Conservation (phyloP, 352 stramenopile species). For the Thalassiosira mediterranea region DNA sequence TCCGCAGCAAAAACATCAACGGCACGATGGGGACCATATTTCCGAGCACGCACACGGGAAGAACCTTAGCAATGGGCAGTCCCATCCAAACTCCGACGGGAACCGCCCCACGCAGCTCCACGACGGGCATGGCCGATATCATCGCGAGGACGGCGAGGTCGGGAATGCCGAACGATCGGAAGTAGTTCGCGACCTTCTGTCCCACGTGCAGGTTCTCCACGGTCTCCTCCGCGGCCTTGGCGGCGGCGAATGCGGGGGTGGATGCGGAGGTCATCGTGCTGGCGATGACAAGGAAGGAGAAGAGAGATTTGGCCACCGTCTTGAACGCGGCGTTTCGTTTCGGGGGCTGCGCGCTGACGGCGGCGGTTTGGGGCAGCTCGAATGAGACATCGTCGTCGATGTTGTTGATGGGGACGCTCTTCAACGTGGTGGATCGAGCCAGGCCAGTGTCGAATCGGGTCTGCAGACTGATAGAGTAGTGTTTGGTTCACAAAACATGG, state of each 20-base stretch:
- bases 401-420: slow-evolving; percentile 18
- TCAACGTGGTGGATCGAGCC: slow-evolving; percentile 16
- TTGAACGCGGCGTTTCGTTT: slow-evolving; percentile 9
- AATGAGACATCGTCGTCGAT: slow-evolving; percentile 1
- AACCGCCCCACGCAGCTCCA: slow-evolving; percentile 85
- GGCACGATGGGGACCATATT: slow-evolving; percentile 87
- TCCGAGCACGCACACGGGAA: slow-evolving; percentile 83
- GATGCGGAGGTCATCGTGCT: slow-evolving; percentile 29
- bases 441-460: slow-evolving; percentile 15
- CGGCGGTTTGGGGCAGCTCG: not conserved
- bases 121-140: slow-evolving; percentile 86
- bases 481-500: slow-evolving; percentile 2
- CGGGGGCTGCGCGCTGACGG: slow-evolving; percentile 1
- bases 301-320: slow-evolving; percentile 2
- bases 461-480: slow-evolving; percentile 9
- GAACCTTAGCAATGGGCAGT: slow-evolving; percentile 78
- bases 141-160: slow-evolving; percentile 83
- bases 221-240: slow-evolving; percentile 22
- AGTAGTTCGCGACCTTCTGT: slow-evolving; percentile 83
- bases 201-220: slow-evolving; percentile 72
- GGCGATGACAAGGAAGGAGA: slow-evolving; percentile 20
- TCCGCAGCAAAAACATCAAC: slow-evolving; percentile 82
- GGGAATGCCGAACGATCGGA: slow-evolving; percentile 78
- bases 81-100: slow-evolving; percentile 88
- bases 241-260: slow-evolving; percentile 32